Evolutionary conservation across 441 rosid species (phyloP).

Genomic region (Brassica balearica): DNA sequence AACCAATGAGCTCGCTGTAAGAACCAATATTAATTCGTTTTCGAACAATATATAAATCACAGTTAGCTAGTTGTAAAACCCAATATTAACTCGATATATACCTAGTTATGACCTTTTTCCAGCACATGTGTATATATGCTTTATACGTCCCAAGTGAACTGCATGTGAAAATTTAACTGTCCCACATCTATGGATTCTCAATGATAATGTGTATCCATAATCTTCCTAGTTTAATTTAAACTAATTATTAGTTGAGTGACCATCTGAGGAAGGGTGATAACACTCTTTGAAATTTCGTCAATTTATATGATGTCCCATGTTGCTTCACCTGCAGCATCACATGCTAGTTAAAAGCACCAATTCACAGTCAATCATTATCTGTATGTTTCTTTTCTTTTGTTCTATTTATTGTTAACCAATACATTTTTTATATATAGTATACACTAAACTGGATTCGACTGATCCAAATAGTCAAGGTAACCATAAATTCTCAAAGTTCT

Average conservation of each 20-base stretch:
- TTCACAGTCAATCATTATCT: constrained; percentile 31
- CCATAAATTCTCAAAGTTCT: not conserved
- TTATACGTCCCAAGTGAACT: constrained; percentile 19
- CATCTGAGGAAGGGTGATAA: constrained; percentile 35
- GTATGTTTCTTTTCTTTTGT: constrained; percentile 32
- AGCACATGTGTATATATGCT: constrained; percentile 28
- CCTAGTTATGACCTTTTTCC: not conserved
- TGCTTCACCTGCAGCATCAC: constrained; percentile 43
- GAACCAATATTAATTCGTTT: not conserved
- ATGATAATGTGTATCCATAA: constrained; percentile 24
- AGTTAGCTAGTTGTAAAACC: not conserved
- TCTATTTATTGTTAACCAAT: constrained; percentile 36
- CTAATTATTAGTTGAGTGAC: constrained; percentile 36
- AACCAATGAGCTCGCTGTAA: not conserved
- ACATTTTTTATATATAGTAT: not conserved
- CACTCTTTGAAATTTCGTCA: constrained; percentile 33
- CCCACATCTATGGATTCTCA: constrained; percentile 46
- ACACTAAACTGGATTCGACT: not conserved
- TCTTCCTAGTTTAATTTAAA: constrained; percentile 26
- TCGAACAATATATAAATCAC: not conserved
- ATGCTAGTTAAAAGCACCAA: constrained; percentile 37
- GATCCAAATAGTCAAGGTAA: constrained; percentile 19
- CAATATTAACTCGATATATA: not conserved
- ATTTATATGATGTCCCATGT: constrained; percentile 42
- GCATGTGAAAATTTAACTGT: constrained; percentile 47